A percentile compares a stretch with the other conserved stretches of the same genome.
These are phyloP conservation scores for Echeveria elegans DNA, from an alignment of 164 flowering plant genomes.

Conservation along the genomic window DNA sequence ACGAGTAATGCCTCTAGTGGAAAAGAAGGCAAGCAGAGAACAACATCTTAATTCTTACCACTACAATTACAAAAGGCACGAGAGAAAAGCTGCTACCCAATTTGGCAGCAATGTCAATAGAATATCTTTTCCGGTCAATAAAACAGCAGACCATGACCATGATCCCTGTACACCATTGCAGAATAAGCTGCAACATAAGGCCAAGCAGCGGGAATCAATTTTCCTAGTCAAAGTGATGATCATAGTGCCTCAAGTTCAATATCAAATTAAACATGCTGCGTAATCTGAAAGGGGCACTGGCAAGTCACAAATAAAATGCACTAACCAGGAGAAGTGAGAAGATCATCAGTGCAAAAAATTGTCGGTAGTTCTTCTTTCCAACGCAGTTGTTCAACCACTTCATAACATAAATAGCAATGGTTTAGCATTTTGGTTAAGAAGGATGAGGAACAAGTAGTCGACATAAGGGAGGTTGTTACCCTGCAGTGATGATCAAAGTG, in stretches of 20 bases:
- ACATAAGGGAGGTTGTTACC: slow-evolving; percentile 29
- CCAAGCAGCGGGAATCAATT: slow-evolving; percentile 53
- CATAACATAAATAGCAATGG: slow-evolving; percentile 21
- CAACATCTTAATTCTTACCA: slow-evolving; percentile 62
- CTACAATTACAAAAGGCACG: slow-evolving; percentile 80
- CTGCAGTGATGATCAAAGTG: slow-evolving; percentile 98
- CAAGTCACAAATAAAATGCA: no score
- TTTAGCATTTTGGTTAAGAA: no score
- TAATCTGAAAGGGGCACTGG: neutral
- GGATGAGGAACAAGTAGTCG: neutral
- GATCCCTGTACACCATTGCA: slow-evolving; percentile 92
- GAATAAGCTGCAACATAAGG: slow-evolving; percentile 88
- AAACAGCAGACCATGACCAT: slow-evolving; percentile 80
- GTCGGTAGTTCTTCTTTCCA: slow-evolving; percentile 78
- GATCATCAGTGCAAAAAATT: slow-evolving; percentile 91
- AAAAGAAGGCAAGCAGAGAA: neutral
- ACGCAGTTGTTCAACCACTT: slow-evolving; percentile 99
- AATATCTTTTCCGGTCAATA: slow-evolving; percentile 59
- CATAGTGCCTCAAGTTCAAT: slow-evolving; percentile 36
- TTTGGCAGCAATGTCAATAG: slow-evolving; percentile 66
- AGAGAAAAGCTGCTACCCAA: slow-evolving; percentile 95
- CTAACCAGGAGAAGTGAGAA: slow-evolving; percentile 88
- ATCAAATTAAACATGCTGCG: neutral
- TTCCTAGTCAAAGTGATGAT: no score
- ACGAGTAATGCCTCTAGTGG: neutral